Percentiles rank a stretch among this genome's conserved stretches.
Conservation (phyloP, 2,329 filamentous ascomycete genomes). For the Hymenoscyphus occultus region DNA sequence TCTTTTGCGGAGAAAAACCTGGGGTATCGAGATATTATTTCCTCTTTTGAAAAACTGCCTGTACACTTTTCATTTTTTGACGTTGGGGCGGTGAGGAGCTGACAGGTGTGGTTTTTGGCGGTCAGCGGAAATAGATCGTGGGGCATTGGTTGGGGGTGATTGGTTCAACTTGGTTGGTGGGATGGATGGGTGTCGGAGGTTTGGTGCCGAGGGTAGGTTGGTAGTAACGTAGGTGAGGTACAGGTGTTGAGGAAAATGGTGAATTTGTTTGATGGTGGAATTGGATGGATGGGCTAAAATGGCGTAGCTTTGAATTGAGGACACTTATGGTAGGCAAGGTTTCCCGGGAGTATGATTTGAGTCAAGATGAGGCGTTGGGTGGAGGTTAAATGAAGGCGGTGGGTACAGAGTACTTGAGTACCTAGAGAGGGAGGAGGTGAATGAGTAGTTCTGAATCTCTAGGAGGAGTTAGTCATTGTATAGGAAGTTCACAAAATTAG, state of each 20-base stretch:
- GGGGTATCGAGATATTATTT: too few relatives aligned
- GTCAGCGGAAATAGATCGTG: slow-evolving; percentile 20
- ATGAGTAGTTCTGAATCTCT: too few relatives aligned
- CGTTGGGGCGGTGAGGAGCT: too few relatives aligned
- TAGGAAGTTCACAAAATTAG: too few relatives aligned
- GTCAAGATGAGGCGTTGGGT: slow-evolving; percentile 12
- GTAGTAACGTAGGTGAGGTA: too few relatives aligned
- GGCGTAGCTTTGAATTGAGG: not conserved
- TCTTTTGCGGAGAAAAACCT: too few relatives aligned
- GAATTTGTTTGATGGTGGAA: not conserved
- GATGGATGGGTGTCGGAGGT: not conserved
- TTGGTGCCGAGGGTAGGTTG: not conserved
- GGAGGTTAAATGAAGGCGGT: not conserved
- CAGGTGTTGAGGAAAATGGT: not conserved
- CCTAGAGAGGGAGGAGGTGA: not conserved
- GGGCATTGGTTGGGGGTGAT: slow-evolving; percentile 6
- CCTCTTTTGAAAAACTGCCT: slow-evolving; percentile 38
- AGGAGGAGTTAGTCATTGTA: too few relatives aligned
- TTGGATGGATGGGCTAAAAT: too few relatives aligned
- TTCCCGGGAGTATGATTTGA: not conserved
- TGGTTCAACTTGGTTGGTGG: slow-evolving; percentile 11
- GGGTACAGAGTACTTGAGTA: not conserved
- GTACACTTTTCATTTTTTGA: slow-evolving; percentile 40
- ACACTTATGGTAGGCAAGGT: too few relatives aligned
- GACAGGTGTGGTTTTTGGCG: slow-evolving; percentile 4